Base-by-base conservation (phyloP, 257 asterid species). In the Fraxinus quadrangulata region DNA sequence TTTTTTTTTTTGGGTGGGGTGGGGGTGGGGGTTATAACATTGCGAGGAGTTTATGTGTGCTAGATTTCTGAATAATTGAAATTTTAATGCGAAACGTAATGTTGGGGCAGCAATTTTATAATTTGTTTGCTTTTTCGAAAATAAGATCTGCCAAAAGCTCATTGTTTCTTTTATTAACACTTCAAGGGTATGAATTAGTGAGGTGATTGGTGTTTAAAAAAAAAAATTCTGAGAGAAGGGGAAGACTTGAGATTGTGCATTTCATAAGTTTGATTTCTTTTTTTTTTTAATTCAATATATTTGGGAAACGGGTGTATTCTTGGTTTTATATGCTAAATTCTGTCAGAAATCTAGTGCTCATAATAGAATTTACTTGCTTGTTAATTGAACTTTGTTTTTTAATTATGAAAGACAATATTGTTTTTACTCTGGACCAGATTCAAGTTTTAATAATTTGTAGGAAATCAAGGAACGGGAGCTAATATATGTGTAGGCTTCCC, bases 181-280 rank as follows among this genome's bases (percentile, higher is more conserved):
- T 19, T 17, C 19, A 16, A 51, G 63, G 86, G 51, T 78, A 69
- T 70, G 70, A 36, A 37, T 28, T 56, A 69, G 36, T 59, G 21
- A 68, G 78, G 51, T 78, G 78, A 67, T 73, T 45, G 70, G 54
- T 24, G 73, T 13, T 45, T n/a, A n/a, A n/a, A n/a, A 5, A 6
- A 11, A 56, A 56, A 34, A 61, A 7, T 21, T 56, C 21, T 17
- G 10, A 10, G 30, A 56, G 66, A n/a, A n/a, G 66, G 66, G 1
- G 6, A 56, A n/a, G 28, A 21, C 28, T 21, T 56, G 10, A 9
- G 66, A 6, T 56, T 56, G 66, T 54, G 65, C 23, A 54, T 54
- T 54, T 2, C 65, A 54, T n/a, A 17, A 54, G 65, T 54, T 54
- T 8, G 23, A 10, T 54, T 54, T 3, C 6, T 7, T 54, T 54